Percentiles rank a stretch among this genome's conserved stretches.
These are phyloP conservation scores for Mucor irregularis DNA, from an alignment of 371 early-diverging fungal species.

Conservation along the genomic window DNA sequence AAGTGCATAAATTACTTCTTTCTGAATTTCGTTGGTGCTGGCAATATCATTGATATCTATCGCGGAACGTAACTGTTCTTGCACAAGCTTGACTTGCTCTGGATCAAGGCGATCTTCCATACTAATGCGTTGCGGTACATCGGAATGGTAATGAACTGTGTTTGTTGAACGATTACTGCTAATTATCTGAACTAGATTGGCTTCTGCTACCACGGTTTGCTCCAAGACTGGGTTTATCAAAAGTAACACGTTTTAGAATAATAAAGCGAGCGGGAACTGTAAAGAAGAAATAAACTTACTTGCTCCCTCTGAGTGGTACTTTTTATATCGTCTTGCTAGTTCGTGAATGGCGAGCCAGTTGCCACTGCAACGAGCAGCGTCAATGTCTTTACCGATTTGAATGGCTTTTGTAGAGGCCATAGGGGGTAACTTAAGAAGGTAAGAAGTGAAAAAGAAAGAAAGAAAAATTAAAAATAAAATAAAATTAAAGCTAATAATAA, in stretches of 20 bases:
- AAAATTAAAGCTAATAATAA: neutral
- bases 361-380: constrained; percentile 52
- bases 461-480: neutral
- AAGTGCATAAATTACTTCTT: constrained; percentile 28
- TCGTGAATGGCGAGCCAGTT: constrained; percentile 55
- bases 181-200: constrained; percentile 12
- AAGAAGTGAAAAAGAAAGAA: neutral
- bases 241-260: too few species aligned
- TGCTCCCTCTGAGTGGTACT: constrained; percentile 59
- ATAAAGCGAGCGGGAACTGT: neutral
- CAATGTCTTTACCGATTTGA: constrained; percentile 49
- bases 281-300: constrained; percentile 35
- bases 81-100: constrained; percentile 27
- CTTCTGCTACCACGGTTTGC: constrained; percentile 51
- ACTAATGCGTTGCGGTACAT: constrained; percentile 31
- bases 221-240: constrained; percentile 34
- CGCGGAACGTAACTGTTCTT: constrained; percentile 24
- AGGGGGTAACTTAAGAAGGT: neutral
- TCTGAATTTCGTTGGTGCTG: constrained; percentile 13
- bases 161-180: constrained; percentile 3
- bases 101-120: constrained; percentile 26
- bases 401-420: constrained; percentile 33
- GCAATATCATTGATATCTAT: constrained; percentile 18
- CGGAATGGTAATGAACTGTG: constrained; percentile 14
- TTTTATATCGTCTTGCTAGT: constrained; percentile 61